Evolutionary conservation across 768 basidiomycete species (phyloP), one percentile per base, ranked within the genome.

Genomic region (Termitomyces sp.): DNA sequence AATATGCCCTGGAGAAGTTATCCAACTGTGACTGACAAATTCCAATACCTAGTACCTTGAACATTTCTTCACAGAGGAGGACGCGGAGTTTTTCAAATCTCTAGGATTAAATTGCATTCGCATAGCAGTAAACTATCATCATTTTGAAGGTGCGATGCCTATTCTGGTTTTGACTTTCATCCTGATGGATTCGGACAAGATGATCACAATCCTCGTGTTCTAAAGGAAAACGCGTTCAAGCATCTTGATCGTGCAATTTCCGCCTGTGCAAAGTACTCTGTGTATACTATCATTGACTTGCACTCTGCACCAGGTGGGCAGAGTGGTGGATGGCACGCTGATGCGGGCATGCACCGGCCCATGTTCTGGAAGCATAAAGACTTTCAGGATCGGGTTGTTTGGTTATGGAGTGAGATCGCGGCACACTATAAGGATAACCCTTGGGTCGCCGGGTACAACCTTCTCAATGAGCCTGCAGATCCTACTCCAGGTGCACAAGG

Each of bases 361-460:
- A 80, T 80, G 66, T 84, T 92, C 75, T 93, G 88, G 88, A 79
- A 78, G 36, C 88, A 92, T 77, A 89, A 84, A 63, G 90, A 92
- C 69, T 88, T 91, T 77, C 90, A 92, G 69, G 88, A 92, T 69
- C 82, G 90, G 2, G 72, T 79, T 14, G 69, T 91, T 49, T 85
- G 85, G 83, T 79, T 93, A 38, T 92, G 91, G 91, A 78, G 76
- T 32, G 75, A 89, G 65, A 76, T 92, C 38, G 87, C 91, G 0
- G 75, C 73, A 67, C 88, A 87, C 66, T 92, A 92, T 75, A 84
- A 78, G 60, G 78, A 75, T 55, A 88, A 92, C 69, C 76, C 81
- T 57, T 92, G 90, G 90, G 83, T 92, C 58, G 90, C 89, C 0
- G 88, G 91, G 14, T 93, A 90, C 72, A 93, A 92, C 72, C 86